Conservation (phyloP, 768 basidiomycete genomes). For the Leccinum subgranulosum region DNA sequence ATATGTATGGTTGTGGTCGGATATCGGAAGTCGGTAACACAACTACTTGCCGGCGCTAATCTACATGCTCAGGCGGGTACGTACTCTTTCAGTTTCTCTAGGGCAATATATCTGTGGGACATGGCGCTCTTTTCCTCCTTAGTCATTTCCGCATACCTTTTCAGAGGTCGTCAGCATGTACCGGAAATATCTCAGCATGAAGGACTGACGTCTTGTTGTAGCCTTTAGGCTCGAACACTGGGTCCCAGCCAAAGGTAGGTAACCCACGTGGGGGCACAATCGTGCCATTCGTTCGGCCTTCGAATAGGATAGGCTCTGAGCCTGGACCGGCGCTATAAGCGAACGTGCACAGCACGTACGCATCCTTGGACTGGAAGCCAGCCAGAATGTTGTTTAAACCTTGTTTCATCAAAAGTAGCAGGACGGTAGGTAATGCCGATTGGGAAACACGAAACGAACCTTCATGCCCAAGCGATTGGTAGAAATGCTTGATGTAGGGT, state of each 20-base stretch:
- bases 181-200: background rate
- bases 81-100: conserved; percentile 52
- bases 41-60: conserved; percentile 8
- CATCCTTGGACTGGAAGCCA: conserved; percentile 72
- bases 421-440: background rate
- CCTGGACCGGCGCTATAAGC: conserved; percentile 88
- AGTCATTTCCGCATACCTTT: conserved; percentile 68
- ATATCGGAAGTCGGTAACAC: conserved; percentile 15
- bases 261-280: conserved; percentile 86
- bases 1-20: background rate
- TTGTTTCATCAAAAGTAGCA: conserved; percentile 19
- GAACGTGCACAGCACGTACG: conserved; percentile 93
- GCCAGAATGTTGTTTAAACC: conserved; percentile 80
- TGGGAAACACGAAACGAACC: conserved; percentile 40
- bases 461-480: conserved; percentile 78
- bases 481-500: conserved; percentile 95
- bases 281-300: conserved; percentile 84
- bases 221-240: conserved; percentile 76
- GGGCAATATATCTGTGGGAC: conserved; percentile 63
- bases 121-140: conserved; percentile 59
- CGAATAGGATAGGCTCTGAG: conserved; percentile 74
- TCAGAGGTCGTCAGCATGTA: background rate
- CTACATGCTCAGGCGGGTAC: too few relatives aligned
- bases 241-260: conserved; percentile 86
- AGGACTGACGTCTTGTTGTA: conserved; percentile 70